Conservation (phyloP, 2,329 filamentous ascomycete species). For the Calonectria hongkongensis region DNA sequence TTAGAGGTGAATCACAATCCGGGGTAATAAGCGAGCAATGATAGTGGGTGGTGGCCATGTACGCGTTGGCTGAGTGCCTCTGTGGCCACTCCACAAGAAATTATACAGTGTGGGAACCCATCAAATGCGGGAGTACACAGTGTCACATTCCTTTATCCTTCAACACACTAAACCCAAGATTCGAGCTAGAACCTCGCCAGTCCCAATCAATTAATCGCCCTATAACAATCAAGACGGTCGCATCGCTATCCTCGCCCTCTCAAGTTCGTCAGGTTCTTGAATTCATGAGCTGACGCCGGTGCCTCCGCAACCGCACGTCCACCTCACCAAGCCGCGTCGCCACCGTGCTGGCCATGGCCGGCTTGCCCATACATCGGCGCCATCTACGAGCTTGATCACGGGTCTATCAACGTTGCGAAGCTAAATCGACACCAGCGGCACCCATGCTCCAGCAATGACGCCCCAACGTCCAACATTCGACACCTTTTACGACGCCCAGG, state of each 20-base stretch:
- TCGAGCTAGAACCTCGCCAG: slow-evolving; percentile 40
- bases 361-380: slow-evolving; percentile 48
- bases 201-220: slow-evolving; percentile 28
- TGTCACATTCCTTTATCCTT: slow-evolving; percentile 39
- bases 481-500: slow-evolving; percentile 61
- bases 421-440: slow-evolving; percentile 45
- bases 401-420: slow-evolving; percentile 47
- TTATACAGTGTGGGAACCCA: slow-evolving; percentile 42
- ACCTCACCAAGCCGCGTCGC: slow-evolving; percentile 34
- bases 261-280: slow-evolving; percentile 1
- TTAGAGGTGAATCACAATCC: too few relatives aligned
- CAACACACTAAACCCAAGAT: slow-evolving; percentile 44
- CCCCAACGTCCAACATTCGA: slow-evolving; percentile 57
- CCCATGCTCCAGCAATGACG: slow-evolving; percentile 59
- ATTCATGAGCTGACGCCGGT: background rate
- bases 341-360: slow-evolving; percentile 51
- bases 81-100: slow-evolving; percentile 23
- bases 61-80: background rate
- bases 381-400: slow-evolving; percentile 52
- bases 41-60: background rate
- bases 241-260: background rate
- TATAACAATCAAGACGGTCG: slow-evolving; percentile 25
- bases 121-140: slow-evolving; percentile 39
- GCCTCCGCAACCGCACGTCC: slow-evolving; percentile 20
- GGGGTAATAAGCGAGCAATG: background rate